Evolutionary conservation across 1,284 basidiomycete species (phyloP).

Genomic region (Cystobasidium pallidum): DNA sequence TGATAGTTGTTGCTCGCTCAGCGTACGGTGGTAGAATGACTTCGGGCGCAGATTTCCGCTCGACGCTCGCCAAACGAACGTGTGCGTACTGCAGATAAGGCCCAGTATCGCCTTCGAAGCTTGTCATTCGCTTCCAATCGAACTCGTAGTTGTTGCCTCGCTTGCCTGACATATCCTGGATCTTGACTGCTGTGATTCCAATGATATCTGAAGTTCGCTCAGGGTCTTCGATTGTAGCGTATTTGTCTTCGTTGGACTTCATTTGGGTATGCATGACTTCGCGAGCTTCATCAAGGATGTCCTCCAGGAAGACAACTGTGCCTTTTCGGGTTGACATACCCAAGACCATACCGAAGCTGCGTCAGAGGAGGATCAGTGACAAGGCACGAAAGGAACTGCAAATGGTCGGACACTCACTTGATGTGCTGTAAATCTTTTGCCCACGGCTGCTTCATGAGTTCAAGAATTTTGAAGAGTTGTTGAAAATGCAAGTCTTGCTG

Average conservation of each 20-base stretch:
- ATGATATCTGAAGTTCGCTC: slow-evolving; percentile 79
- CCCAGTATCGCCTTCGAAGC: slow-evolving; percentile 96
- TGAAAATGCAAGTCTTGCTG: slow-evolving; percentile 92
- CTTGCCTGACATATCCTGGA: slow-evolving; percentile 60
- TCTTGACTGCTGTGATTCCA: slow-evolving; percentile 95
- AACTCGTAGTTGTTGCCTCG: slow-evolving; percentile 97
- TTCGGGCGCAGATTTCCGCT: slow-evolving; percentile 84
- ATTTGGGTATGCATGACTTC: slow-evolving; percentile 96
- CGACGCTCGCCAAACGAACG: slow-evolving; percentile 88
- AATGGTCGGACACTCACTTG: slow-evolving; percentile 72
- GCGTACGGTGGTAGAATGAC: slow-evolving; percentile 73
- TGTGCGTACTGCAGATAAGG: slow-evolving; percentile 92
- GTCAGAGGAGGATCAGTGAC: background rate
- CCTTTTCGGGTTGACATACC: slow-evolving; percentile 99
- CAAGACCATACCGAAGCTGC: slow-evolving; percentile 65
- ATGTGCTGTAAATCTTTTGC: slow-evolving; percentile 81
- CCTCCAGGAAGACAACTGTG: slow-evolving; percentile 91
- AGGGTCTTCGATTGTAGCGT: slow-evolving; percentile 84
- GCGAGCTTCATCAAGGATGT: slow-evolving; percentile 89
- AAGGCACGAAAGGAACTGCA: background rate
- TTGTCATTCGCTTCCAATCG: slow-evolving; percentile 92
- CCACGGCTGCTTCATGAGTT: slow-evolving; percentile 87
- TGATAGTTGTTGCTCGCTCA: slow-evolving; percentile 66
- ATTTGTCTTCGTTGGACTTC: slow-evolving; percentile 92
- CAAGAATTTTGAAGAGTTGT: slow-evolving; percentile 88